Base-by-base conservation (phyloP, 345 rosid genomes). In the Lepidium aucheri region DNA sequence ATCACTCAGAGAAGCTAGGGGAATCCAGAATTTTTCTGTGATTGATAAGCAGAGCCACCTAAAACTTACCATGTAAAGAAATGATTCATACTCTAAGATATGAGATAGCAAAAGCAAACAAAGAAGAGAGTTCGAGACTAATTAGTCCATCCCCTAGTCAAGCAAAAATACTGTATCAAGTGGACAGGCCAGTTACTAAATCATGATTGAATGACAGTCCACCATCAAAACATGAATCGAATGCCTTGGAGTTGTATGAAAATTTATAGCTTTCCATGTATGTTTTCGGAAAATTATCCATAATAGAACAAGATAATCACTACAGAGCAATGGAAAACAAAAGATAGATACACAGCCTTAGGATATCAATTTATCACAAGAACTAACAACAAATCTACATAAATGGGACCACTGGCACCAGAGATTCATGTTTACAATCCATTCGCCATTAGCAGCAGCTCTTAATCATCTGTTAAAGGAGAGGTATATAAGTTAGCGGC, bases 391-490 rank as follows among this genome's bases (percentile, higher is more conserved):
- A 78, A 68, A 60, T 76, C 70, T 70, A 67, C 75, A 74, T 50
- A 59, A 75, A 36, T 56, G 67, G 66, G 53, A 66, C 64, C 74
- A 67, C 63, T 18, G 33, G 74, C 72, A 57, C 69, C 77, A 77
- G 60, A 72, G 59, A 55, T 41, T 59, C 66, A 73, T 73, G 78
- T 77, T 76, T 45, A 61, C 74, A 73, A 68, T 44, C 77, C 79
- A 74, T 77, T 72, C 84, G 68, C 77, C 69, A 64, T 54, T 72
- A 67, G 82, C 72, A 79, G 84, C 83, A 15, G 68, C 73, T 55
- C 47, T 50, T 18, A 74, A 69, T 80, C 73, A 80, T 84, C 98
- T 84, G 84, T 72, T 75, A 53, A 79, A 78, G 74, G 80, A 81
- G 74, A 82, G 72, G 77, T 72, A 60, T 74, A 42, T 70, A 68